Percentiles rank a stretch among this genome's conserved stretches.
Evolutionary conservation across 148 eudicot genomes (phyloP).

Genomic region (Rhododendron ovatum): DNA sequence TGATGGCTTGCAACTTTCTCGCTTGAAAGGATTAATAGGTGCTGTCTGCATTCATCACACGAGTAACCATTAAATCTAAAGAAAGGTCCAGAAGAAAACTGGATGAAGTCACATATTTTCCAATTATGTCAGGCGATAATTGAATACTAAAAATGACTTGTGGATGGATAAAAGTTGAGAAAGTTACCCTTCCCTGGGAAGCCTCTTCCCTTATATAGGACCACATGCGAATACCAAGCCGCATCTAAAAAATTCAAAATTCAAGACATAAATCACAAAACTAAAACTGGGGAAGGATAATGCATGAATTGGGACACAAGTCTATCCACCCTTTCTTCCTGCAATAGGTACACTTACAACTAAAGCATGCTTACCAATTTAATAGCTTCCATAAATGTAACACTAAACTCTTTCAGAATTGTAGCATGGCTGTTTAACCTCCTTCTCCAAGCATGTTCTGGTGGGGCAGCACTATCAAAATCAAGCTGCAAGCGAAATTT

Average conservation of each 20-base stretch:
- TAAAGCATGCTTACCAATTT: constrained; percentile 54
- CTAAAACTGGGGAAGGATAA: background rate
- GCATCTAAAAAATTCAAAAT: constrained; percentile 47
- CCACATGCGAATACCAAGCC: constrained; percentile 94
- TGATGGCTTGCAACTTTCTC: constrained; percentile 77
- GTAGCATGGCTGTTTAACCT: constrained; percentile 84
- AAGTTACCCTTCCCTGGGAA: constrained; percentile 87
- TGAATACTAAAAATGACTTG: background rate
- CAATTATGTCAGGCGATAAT: background rate
- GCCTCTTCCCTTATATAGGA: constrained; percentile 96
- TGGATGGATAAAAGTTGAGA: constrained; percentile 16
- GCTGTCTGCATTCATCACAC: constrained; percentile 60
- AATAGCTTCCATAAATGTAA: constrained; percentile 86
- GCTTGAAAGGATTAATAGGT: constrained; percentile 91
- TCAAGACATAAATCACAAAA: constrained; percentile 4
- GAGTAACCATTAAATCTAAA: background rate
- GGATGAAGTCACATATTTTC: background rate
- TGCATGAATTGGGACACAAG: background rate
- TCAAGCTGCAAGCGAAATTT: constrained; percentile 50
- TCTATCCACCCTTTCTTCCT: background rate
- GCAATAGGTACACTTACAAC: background rate
- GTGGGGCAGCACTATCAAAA: constrained; percentile 93
- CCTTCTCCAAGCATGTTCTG: constrained; percentile 93
- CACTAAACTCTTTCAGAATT: constrained; percentile 87
- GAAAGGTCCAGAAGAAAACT: background rate